Percentiles rank a stretch among this genome's conserved stretches.
Conservation (phyloP, 805 yeast species). For the Brettanomyces naardenensis region DNA sequence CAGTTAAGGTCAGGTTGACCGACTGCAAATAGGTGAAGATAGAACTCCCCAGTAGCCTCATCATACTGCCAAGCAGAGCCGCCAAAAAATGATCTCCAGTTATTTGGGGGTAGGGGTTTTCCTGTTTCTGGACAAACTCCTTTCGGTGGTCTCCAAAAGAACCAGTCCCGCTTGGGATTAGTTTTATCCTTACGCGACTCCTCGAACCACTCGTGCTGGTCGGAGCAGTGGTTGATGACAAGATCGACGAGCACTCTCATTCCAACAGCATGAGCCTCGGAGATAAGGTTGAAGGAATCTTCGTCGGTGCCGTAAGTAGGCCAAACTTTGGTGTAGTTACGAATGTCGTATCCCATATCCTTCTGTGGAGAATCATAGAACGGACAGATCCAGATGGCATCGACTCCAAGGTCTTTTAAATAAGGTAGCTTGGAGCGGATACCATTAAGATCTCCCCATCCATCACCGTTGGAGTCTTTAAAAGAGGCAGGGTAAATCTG, state of each 20-base stretch:
- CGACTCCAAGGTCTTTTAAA: slow-evolving; percentile 26
- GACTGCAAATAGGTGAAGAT: slow-evolving; percentile 43
- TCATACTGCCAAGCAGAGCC: slow-evolving; percentile 54
- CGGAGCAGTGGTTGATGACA: slow-evolving; percentile 52
- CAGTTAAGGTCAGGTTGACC: slow-evolving; percentile 57
- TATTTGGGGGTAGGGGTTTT: slow-evolving; percentile 47
- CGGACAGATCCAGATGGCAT: slow-evolving; percentile 48
- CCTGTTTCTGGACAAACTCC: slow-evolving; percentile 34
- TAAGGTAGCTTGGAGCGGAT: slow-evolving; percentile 44
- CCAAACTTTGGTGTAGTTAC: slow-evolving; percentile 44
- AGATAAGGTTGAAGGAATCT: slow-evolving; percentile 42
- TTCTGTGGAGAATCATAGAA: slow-evolving; percentile 51
- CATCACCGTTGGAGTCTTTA: slow-evolving; percentile 53
- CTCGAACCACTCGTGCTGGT: slow-evolving; percentile 50
- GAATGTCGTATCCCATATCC: slow-evolving; percentile 58
- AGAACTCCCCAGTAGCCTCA: slow-evolving; percentile 46
- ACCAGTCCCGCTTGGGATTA: slow-evolving; percentile 55
- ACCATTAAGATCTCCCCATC: slow-evolving; percentile 51
- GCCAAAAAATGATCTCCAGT: slow-evolving; percentile 46
- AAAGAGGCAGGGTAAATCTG: slow-evolving; percentile 57
- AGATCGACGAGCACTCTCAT: slow-evolving; percentile 47
- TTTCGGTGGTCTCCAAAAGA: slow-evolving; percentile 46
- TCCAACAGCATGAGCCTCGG: slow-evolving; percentile 39
- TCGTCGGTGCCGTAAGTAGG: slow-evolving; percentile 46
- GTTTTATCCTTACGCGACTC: slow-evolving; percentile 43